A percentile compares a stretch with the other conserved stretches of the same genome.
Evolutionary conservation across 1,139 yeast genomes (phyloP).

Genomic region (Taphrina flavorubra): DNA sequence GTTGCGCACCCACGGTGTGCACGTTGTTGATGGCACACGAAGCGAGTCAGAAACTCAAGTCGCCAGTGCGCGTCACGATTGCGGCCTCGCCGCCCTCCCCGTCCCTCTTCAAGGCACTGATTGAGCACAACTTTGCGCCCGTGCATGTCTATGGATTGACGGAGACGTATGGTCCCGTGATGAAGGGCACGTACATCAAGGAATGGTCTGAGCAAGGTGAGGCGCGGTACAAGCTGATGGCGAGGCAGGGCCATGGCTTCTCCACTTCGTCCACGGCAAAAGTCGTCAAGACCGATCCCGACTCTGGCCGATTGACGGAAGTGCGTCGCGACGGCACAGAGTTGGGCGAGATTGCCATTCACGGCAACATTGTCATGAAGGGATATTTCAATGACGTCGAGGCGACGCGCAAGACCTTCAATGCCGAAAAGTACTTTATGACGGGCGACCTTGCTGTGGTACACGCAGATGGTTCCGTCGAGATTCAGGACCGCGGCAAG

Average conservation of each 20-base stretch:
- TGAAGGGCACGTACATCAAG: constrained; percentile 51
- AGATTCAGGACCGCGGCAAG: constrained; percentile 74
- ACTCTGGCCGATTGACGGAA: constrained; percentile 58
- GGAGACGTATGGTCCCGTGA: constrained; percentile 55
- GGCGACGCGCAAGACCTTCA: constrained; percentile 61
- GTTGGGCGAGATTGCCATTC: constrained; percentile 53
- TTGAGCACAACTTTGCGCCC: constrained; percentile 51
- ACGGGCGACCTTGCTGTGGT: constrained; percentile 78
- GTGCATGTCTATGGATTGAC: constrained; percentile 80
- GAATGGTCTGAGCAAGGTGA: constrained; percentile 49
- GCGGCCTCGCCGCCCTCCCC: constrained; percentile 55
- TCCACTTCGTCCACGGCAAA: constrained; percentile 54
- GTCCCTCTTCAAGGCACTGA: constrained; percentile 52
- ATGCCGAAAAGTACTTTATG: constrained; percentile 72
- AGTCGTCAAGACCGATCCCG: constrained; percentile 54
- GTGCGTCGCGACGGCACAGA: constrained; percentile 57
- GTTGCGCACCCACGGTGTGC: constrained; percentile 55
- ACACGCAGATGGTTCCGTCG: constrained; percentile 63
- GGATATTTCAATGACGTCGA: constrained; percentile 66
- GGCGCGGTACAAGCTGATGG: constrained; percentile 46
- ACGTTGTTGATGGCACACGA: constrained; percentile 52
- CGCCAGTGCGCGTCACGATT: constrained; percentile 52
- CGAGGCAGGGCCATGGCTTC: constrained; percentile 53
- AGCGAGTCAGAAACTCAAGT: constrained; percentile 49
- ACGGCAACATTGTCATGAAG: constrained; percentile 55